These are phyloP conservation scores for Trametes cinnabarina DNA, from an alignment of 768 basidiomycete species.

Conservation along the genomic window DNA sequence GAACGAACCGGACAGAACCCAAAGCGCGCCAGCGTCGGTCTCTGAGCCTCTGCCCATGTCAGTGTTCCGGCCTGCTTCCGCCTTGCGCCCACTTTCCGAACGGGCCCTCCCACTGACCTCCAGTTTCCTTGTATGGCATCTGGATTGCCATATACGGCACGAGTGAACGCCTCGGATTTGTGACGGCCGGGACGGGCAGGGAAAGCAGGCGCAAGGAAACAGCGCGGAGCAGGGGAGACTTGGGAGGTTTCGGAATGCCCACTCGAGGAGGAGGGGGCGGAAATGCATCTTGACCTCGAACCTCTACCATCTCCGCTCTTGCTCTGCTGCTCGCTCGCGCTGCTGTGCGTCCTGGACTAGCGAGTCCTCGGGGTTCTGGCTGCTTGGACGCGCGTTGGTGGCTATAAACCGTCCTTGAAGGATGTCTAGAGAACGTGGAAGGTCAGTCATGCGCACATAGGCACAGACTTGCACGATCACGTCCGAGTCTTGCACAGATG, in stretches of 20 bases:
- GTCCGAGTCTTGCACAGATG: not conserved
- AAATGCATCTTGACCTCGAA: conserved; percentile 13
- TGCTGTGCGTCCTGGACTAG: not conserved
- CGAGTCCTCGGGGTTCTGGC: not conserved
- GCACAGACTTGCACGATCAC: not conserved
- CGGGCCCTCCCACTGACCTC: too few relatives aligned
- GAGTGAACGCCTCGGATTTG: conserved; percentile 5
- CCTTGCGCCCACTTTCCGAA: conserved; percentile 6
- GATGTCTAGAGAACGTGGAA: not conserved
- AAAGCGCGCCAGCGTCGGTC: not conserved
- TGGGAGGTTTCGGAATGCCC: not conserved
- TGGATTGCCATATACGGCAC: not conserved
- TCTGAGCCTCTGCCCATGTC: not conserved
- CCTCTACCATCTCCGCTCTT: conserved; percentile 9
- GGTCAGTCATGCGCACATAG: not conserved
- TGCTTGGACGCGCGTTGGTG: not conserved
- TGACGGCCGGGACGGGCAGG: conserved; percentile 4
- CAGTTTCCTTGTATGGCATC: not conserved
- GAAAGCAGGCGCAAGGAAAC: not conserved
- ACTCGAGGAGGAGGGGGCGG: not conserved
- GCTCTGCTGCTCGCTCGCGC: not conserved
- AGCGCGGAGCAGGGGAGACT: not conserved
- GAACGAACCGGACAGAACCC: conserved; percentile 10
- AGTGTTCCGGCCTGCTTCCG: conserved; percentile 11
- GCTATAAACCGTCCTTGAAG: not conserved